Base-by-base conservation (phyloP, 495 filamentous ascomycete genomes). In the Penicillium fimorum region DNA sequence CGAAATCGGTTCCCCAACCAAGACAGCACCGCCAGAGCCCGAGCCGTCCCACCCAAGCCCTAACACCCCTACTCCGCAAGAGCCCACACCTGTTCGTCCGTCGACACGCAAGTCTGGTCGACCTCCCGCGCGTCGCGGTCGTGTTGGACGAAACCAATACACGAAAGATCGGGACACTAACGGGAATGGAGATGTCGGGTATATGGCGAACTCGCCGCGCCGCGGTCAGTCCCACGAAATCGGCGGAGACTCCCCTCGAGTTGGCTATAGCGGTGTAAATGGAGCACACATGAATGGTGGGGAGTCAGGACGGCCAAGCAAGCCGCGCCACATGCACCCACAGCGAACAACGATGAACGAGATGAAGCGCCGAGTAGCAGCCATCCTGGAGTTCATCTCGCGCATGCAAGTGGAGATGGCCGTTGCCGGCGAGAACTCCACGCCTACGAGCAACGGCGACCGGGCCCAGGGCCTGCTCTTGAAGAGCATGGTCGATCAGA, bases 321-420 rank as follows among this genome's bases (percentile, higher is more conserved):
- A 88, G 67, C 75, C 79, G 12, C 74, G 77, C 22, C 74, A 81
- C 38, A 75, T 80, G 62, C 76, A 84, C 55, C 75, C 79, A 15
- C 75, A 80, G 49, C 76, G 80, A 35, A 84, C 92, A 47, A 93
- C 83, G 27, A 89, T 97, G 85, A 87, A 86, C 55, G 92, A 97
- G 60, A 94, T 97, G 88, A 91, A 90, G 72, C 82, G 89, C 56
- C 84, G 89, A 8, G 92, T 92, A 4, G 84, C 86, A 2, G 86
- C 79, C 13, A 93, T 98, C 52, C 77, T 95, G 15, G 91, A 96
- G 41, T 97, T 89, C 69, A 96, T 98, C 61, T 86, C 89, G 8
- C 84, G 89, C 44, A 93, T 90, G 59, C 93, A 97, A 63, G 79
- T 96, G 12, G 94, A 98, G 67, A 83, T 96, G 76, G 92, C 90